Conservation (phyloP, 257 asterid genomes). For the Solanum neorickii region DNA sequence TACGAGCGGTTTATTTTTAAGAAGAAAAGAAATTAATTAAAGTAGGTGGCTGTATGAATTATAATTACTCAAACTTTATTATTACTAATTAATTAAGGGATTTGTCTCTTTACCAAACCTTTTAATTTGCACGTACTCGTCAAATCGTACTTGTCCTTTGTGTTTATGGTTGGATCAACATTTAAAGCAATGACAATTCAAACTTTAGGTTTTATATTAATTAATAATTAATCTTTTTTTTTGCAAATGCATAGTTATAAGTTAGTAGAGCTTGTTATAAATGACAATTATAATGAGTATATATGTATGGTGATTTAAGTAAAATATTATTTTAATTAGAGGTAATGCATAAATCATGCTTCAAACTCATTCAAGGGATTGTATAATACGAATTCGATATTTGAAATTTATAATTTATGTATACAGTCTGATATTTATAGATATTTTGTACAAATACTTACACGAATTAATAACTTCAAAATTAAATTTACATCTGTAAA, state of each 20-base stretch:
- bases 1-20: background rate
- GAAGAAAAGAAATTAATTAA: background rate
- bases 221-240: background rate
- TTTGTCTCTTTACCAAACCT: background rate
- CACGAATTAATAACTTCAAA: too few relatives aligned
- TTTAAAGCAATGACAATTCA: background rate
- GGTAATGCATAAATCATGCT: background rate
- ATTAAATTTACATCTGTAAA: fast-evolving
- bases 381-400: fast-evolving
- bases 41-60: background rate
- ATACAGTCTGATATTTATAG: background rate
- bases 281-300: background rate
- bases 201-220: background rate
- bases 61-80: background rate
- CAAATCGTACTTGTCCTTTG: background rate
- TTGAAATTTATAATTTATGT: background rate
- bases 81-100: background rate
- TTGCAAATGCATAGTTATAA: background rate
- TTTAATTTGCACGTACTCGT: background rate
- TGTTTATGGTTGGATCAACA: background rate
- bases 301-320: background rate
- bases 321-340: background rate
- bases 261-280: background rate
- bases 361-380: background rate
- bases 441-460: too few relatives aligned